Percentiles rank a stretch among this genome's conserved stretches.
Evolutionary conservation across 2,329 filamentous ascomycete genomes (phyloP).

Genomic region (Cryphonectria carpinicola): DNA sequence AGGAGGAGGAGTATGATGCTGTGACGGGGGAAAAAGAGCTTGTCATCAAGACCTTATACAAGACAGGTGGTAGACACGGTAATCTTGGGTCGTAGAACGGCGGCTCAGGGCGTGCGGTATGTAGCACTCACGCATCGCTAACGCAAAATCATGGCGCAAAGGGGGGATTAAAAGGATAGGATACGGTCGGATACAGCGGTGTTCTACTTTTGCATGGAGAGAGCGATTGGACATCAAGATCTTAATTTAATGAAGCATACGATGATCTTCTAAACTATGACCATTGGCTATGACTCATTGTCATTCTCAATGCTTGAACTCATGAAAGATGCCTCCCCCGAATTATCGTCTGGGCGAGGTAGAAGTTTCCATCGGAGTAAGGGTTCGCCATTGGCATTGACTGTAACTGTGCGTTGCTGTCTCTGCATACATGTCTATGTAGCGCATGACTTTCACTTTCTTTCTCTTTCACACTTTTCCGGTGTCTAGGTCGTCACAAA

Average conservation of each 20-base stretch:
- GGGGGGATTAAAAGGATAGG: not conserved
- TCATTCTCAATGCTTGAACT: not conserved
- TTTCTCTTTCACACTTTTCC: not conserved
- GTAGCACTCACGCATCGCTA: not conserved
- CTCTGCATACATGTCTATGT: not conserved
- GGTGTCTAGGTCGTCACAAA: conserved; percentile 1
- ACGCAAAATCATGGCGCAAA: not conserved
- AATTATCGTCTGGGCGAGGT: not conserved
- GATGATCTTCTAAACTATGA: conserved; percentile 14
- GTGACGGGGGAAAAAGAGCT: conserved; percentile 42
- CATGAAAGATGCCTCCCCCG: not conserved
- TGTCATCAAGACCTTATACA: not conserved
- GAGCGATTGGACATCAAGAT: conserved; percentile 19
- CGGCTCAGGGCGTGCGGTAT: conserved; percentile 6
- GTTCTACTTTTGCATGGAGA: conserved; percentile 16
- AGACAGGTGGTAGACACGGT: not conserved
- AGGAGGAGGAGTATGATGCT: conserved; percentile 65
- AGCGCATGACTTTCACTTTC: not conserved
- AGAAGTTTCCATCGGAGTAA: not conserved
- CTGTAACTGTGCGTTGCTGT: not conserved
- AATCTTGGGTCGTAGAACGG: conserved; percentile 8
- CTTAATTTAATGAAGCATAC: conserved; percentile 19
- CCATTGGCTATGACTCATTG: conserved; percentile 5
- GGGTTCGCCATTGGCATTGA: not conserved
- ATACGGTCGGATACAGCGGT: conserved; percentile 22